Conservation (phyloP, 441 rosid genomes). For the Jatropha multifida region DNA sequence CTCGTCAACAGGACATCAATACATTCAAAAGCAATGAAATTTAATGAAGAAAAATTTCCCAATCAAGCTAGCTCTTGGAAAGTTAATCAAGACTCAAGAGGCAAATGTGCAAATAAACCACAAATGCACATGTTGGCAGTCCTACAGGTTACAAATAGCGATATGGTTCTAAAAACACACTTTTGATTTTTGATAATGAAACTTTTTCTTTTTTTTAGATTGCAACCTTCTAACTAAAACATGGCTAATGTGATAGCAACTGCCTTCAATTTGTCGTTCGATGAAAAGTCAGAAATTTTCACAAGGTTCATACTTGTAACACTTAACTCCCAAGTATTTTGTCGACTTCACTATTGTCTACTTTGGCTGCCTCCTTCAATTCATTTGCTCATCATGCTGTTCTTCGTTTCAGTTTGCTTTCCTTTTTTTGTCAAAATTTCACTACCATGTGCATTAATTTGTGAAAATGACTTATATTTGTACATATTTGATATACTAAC, state of each 20-base stretch:
- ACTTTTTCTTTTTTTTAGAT: background rate
- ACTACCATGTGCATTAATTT: background rate
- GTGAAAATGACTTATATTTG: too few species aligned
- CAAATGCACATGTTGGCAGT: too few species aligned
- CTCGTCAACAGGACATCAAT: too few species aligned
- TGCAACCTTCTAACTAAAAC: too few species aligned
- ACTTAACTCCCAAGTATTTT: background rate
- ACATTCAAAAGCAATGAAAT: too few species aligned
- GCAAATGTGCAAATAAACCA: too few species aligned
- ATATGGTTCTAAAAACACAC: background rate
- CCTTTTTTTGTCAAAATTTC: background rate
- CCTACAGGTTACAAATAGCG: too few species aligned
- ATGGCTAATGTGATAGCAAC: background rate
- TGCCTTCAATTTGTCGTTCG: background rate
- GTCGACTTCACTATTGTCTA: background rate
- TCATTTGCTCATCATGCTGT: background rate
- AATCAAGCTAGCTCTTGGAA: too few species aligned
- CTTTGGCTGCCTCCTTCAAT: background rate
- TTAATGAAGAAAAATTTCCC: too few species aligned
- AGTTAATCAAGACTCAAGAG: too few species aligned
- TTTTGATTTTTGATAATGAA: background rate
- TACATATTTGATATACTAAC: background rate
- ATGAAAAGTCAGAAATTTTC: background rate
- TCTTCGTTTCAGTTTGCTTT: background rate
- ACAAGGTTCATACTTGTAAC: background rate